These are phyloP conservation scores for Thielaviopsis ethacetica DNA, from an alignment of 2,329 filamentous ascomycete genomes.

Conservation along the genomic window DNA sequence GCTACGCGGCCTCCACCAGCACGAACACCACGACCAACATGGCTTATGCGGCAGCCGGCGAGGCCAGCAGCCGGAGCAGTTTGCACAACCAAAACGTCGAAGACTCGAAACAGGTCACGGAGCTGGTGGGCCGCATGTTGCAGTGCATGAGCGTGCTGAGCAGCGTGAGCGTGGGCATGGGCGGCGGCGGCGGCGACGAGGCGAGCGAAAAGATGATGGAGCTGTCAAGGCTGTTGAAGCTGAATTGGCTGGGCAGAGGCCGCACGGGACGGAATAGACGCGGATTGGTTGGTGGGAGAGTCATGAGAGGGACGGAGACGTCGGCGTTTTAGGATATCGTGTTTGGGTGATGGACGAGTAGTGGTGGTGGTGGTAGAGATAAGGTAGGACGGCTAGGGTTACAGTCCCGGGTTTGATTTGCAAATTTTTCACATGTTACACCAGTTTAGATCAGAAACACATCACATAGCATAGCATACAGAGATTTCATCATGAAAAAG, in stretches of 20 bases:
- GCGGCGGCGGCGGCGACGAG: slow-evolving; percentile 41
- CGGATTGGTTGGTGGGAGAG: slow-evolving; percentile 64
- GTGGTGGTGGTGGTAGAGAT: no score
- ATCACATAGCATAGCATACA: no score
- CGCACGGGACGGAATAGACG: slow-evolving; percentile 76
- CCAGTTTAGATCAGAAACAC: no score
- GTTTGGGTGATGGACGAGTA: no score
- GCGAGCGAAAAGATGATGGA: slow-evolving; percentile 66
- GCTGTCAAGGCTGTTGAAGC: slow-evolving; percentile 72
- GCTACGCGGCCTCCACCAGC: background rate
- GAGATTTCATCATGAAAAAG: no score
- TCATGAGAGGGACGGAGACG: slow-evolving; percentile 27
- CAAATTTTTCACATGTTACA: no score
- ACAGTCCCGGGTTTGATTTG: no score
- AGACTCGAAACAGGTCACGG: slow-evolving; percentile 67
- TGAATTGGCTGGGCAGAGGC: slow-evolving; percentile 90
- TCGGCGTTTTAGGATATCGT: background rate
- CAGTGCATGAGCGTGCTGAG: slow-evolving; percentile 90
- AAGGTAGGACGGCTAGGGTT: no score
- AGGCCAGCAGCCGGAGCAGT: slow-evolving; percentile 15
- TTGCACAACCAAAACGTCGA: slow-evolving; percentile 44
- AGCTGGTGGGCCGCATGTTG: slow-evolving; percentile 87
- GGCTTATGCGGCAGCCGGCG: background rate
- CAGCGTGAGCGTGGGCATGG: slow-evolving; percentile 36
- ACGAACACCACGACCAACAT: background rate